phyloP scores from a whole-genome alignment of 768 basidiomycete genomes.

The Psilocybe sp. region DNA sequence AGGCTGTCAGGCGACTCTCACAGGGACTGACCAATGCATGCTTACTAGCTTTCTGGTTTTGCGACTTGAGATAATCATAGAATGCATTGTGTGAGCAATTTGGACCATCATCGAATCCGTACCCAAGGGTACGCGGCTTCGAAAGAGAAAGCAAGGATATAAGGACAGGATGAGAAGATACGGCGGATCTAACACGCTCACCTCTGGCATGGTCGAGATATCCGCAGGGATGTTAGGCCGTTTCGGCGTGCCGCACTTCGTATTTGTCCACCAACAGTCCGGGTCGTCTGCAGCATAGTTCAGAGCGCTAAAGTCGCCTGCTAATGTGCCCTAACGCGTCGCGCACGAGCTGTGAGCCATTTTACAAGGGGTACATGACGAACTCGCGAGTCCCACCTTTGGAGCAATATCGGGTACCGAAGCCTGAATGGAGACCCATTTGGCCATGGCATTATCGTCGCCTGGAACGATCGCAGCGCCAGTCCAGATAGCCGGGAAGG shows the following conservation, averaged over 20 bases:
- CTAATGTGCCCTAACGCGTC: slow-evolving; percentile 16
- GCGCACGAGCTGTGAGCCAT: not conserved
- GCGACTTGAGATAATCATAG: slow-evolving; percentile 47
- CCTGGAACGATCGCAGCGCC: slow-evolving; percentile 37
- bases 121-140: slow-evolving; percentile 55
- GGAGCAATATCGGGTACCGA: slow-evolving; percentile 46
- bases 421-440: slow-evolving; percentile 40
- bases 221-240: slow-evolving; percentile 39
- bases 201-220: slow-evolving; percentile 47
- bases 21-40: slow-evolving; percentile 6
- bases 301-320: slow-evolving; percentile 27
- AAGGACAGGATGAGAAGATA: not conserved
- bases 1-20: not conserved
- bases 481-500: slow-evolving; percentile 47
- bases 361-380: not conserved
- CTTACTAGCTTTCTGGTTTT: slow-evolving; percentile 63
- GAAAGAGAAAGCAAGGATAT: not conserved
- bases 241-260: slow-evolving; percentile 48
- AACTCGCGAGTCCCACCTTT: slow-evolving; percentile 26
- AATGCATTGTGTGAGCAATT: slow-evolving; percentile 65
- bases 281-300: slow-evolving; percentile 40
- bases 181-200: slow-evolving; percentile 6
- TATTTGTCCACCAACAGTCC: slow-evolving; percentile 52
- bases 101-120: slow-evolving; percentile 64
- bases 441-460: slow-evolving; percentile 39